These are phyloP conservation scores for Stachybotrys chartarum DNA, from an alignment of 2,329 filamentous ascomycete species.

Conservation along the genomic window DNA sequence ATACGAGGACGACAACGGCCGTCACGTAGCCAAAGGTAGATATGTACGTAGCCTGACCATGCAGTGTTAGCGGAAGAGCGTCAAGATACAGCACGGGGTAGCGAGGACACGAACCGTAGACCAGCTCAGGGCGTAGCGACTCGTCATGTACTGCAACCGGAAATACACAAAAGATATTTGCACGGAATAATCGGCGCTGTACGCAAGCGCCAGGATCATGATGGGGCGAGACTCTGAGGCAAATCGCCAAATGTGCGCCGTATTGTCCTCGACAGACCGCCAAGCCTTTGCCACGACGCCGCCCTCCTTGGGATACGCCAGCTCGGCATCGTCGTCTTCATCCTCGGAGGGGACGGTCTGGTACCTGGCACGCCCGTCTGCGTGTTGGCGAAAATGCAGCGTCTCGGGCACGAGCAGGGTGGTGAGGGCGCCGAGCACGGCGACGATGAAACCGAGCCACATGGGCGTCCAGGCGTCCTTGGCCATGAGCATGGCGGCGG, in stretches of 20 bases:
- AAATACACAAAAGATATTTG: conserved; percentile 23
- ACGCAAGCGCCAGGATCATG: conserved; percentile 28
- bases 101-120: conserved; percentile 22
- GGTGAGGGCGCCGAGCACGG: conserved; percentile 19
- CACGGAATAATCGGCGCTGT: conserved; percentile 17
- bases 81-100: not conserved
- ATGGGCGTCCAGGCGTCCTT: conserved; percentile 33
- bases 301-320: conserved; percentile 5
- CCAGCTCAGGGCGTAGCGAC: conserved; percentile 42
- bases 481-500: conserved; percentile 32
- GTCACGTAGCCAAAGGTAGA: conserved; percentile 28
- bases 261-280: conserved; percentile 12
- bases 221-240: conserved; percentile 30
- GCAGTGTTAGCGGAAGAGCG: not conserved
- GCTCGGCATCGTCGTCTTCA: not conserved
- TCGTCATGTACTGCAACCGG: conserved; percentile 45
- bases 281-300: conserved; percentile 12
- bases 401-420: conserved; percentile 35
- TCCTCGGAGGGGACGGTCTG: conserved; percentile 1
- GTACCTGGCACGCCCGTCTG: conserved; percentile 10
- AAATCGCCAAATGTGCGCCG: conserved; percentile 29
- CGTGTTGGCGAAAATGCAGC: conserved; percentile 22
- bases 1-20: conserved; percentile 29
- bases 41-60: conserved; percentile 30
- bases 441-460: conserved; percentile 21